Evolutionary conservation across 2,329 filamentous ascomycete species (phyloP).

Genomic region (Fusarium virguliforme): DNA sequence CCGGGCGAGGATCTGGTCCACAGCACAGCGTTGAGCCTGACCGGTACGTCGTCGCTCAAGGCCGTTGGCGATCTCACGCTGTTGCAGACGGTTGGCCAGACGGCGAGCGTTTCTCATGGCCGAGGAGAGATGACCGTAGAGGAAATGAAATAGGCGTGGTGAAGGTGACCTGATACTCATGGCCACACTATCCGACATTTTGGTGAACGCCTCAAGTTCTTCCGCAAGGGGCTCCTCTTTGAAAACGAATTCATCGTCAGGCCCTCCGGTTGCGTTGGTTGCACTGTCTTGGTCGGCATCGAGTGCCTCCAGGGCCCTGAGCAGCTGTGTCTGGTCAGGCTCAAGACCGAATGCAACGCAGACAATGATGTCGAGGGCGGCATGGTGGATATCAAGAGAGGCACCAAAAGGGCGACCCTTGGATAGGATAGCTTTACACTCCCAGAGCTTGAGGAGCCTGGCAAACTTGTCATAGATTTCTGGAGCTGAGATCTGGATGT

Average conservation of each 20-base stretch:
- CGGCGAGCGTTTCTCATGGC: slow-evolving; percentile 13
- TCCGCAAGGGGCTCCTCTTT: slow-evolving; percentile 20
- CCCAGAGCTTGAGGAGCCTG: slow-evolving; percentile 25
- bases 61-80: slow-evolving; percentile 19
- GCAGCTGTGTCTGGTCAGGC: slow-evolving; percentile 20
- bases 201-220: slow-evolving; percentile 22
- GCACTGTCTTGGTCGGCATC: accelerated
- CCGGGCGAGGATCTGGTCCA: slow-evolving; percentile 32
- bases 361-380: slow-evolving; percentile 33
- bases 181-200: slow-evolving; percentile 18
- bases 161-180: slow-evolving; percentile 31
- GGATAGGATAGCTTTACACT: slow-evolving; percentile 18
- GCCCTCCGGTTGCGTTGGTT: background rate
- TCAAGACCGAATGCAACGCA: slow-evolving; percentile 30
- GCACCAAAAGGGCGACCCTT: slow-evolving; percentile 23
- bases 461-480: slow-evolving; percentile 41
- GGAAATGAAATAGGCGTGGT: slow-evolving; percentile 22
- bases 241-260: slow-evolving; percentile 3
- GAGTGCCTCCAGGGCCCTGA: slow-evolving; percentile 27
- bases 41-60: slow-evolving; percentile 25
- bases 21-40: slow-evolving; percentile 27
- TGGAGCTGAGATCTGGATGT: slow-evolving; percentile 27
- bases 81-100: slow-evolving; percentile 2
- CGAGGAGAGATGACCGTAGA: slow-evolving; percentile 19
- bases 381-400: slow-evolving; percentile 30